Evolutionary conservation across 192 early-diverging fungal genomes (phyloP).

Genomic region (Coemansia sp.): DNA sequence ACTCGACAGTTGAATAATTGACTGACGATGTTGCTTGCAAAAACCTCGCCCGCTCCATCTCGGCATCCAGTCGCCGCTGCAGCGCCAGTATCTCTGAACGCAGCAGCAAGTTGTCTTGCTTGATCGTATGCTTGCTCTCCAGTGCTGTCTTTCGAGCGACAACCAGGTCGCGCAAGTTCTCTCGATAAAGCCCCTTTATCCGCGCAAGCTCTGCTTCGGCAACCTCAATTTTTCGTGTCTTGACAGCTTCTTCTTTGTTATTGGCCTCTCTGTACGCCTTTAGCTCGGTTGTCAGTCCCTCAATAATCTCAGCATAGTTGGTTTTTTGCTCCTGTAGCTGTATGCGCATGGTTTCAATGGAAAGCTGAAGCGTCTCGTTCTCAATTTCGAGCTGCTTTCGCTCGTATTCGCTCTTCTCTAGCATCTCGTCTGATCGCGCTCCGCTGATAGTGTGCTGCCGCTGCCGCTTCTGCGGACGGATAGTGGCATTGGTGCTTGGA

Average conservation of each 20-base stretch:
- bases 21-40: conserved; percentile 25
- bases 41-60: conserved; percentile 51
- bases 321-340: conserved; percentile 52
- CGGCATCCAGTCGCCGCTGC: conserved; percentile 51
- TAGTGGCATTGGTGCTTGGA: conserved; percentile 15
- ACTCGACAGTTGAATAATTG: conserved; percentile 2
- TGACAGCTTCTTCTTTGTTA: conserved; percentile 19
- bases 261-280: conserved; percentile 34
- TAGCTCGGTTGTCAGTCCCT: conserved; percentile 37
- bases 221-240: conserved; percentile 30
- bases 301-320: conserved; percentile 51
- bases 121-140: conserved; percentile 49
- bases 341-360: conserved; percentile 55
- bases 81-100: conserved; percentile 51
- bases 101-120: conserved; percentile 50
- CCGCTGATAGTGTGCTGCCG: conserved; percentile 11
- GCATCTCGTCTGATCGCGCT: conserved; percentile 7
- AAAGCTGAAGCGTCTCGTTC: conserved; percentile 45
- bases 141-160: conserved; percentile 40
- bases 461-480: conserved; percentile 40
- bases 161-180: conserved; percentile 50
- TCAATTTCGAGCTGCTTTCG: conserved; percentile 49
- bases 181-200: conserved; percentile 45
- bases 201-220: conserved; percentile 41
- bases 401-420: conserved; percentile 18